A percentile compares a stretch with the other conserved stretches of the same genome.
phyloP scores from a whole-genome alignment of 805 yeast genomes.

The Yarrowia porcina region DNA sequence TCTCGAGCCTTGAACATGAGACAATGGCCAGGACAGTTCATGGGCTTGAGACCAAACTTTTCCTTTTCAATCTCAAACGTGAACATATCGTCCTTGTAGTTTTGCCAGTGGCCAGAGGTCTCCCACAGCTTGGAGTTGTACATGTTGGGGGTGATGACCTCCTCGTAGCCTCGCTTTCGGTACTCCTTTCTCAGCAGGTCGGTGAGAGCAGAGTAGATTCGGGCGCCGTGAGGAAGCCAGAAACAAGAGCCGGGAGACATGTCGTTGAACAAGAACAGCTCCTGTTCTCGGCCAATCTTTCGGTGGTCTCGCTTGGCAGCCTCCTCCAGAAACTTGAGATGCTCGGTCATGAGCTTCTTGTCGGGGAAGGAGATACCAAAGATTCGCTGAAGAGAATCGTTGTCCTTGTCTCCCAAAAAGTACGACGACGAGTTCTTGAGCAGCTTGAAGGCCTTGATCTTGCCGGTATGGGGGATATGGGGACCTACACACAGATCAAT shows the following conservation, averaged over 20 bases:
- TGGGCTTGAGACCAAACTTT: slow-evolving; percentile 89
- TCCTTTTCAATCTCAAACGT: slow-evolving; percentile 96
- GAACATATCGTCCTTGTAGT: slow-evolving; percentile 97
- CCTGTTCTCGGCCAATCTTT: slow-evolving; percentile 94
- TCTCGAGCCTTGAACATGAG: slow-evolving; percentile 86
- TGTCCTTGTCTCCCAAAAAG: slow-evolving; percentile 86
- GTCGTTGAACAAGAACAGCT: slow-evolving; percentile 90
- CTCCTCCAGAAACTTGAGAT: slow-evolving; percentile 89
- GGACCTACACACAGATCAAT: slow-evolving; percentile 98
- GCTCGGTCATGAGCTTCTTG: slow-evolving; percentile 92
- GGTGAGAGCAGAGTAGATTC: slow-evolving; percentile 86
- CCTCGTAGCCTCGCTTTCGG: slow-evolving; percentile 92
- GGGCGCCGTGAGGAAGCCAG: slow-evolving; percentile 99
- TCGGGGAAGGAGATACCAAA: slow-evolving; percentile 99
- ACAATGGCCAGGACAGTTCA: slow-evolving; percentile 78
- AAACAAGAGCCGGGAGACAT: slow-evolving; percentile 97
- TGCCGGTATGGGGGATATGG: slow-evolving; percentile 95
- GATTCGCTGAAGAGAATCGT: slow-evolving; percentile 94
- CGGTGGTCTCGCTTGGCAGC: slow-evolving; percentile 92
- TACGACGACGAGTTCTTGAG: slow-evolving; percentile 95
- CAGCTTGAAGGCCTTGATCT: slow-evolving; percentile 88
- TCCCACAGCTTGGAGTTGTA: slow-evolving; percentile 97
- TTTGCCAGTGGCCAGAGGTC: slow-evolving; percentile 98
- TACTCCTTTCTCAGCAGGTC: slow-evolving; percentile 80
- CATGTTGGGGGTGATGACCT: slow-evolving; percentile 99